Evolutionary conservation across 2,329 filamentous ascomycete species (phyloP), one percentile per base, ranked within the genome.

Genomic region (Penicillium vulpinum): DNA sequence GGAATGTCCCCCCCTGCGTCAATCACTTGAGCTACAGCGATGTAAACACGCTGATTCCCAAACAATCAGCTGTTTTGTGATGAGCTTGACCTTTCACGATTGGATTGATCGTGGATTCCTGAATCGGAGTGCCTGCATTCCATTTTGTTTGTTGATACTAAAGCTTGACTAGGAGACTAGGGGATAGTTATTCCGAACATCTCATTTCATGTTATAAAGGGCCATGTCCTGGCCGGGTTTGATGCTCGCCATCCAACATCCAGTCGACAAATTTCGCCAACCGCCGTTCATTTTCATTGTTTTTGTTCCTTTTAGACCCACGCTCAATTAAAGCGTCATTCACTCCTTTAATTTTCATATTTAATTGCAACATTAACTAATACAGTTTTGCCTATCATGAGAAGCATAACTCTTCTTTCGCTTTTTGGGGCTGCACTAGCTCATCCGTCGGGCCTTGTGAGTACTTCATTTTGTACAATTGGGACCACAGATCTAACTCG

Each of bases 381-480:
- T 18, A 51, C n/a, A 13, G 18, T 16, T 3, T 24, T n/a, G 13
- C 64, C 51, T 53, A 56, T 46, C 26, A 63, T 69, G 66, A 66
- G 58, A 54, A 40, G 44, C 7, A 18, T 64, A 18, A 13, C 55
- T 39, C 36, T 63, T 7, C 57, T 65, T 61, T 69, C 76, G 61
- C 56, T 83, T 58, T 68, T 82, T 57, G 70, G 77, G 49, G 74
- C 35, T 55, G 45, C 56, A 2, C 39, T 66, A 13, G 77, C 80
- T 60, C 69, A 81, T 45, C 62, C 65, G 15, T 46, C 72, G 70
- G 59, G 69, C 71, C 63, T 78, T 78, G 68, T 77, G 77, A 65
- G 80, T 75, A 53, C 7, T 22, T 33, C 3, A 11, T 33, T 4
- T 21, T 21, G n/a, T 2, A 13, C 0, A 5, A 39, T 3, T 41